A percentile compares a stretch with the other conserved stretches of the same genome.
Conservation (phyloP, 306 rosid genomes). For the Glycyrrhiza uralensis region DNA sequence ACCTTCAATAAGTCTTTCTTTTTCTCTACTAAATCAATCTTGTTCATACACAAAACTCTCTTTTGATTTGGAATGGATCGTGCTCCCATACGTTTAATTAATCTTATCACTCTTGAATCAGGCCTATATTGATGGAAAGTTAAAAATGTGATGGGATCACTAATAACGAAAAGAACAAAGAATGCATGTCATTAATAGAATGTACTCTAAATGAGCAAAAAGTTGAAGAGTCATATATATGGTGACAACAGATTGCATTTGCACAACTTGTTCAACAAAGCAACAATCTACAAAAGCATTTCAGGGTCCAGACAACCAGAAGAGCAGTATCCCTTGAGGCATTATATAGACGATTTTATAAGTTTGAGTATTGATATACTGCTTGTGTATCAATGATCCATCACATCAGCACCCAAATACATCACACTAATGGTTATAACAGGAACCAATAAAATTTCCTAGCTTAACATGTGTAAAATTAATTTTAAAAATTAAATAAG, state of each 20-base stretch:
- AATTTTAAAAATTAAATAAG: not conserved
- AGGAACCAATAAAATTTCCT: not conserved
- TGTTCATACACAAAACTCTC: slow-evolving; percentile 86
- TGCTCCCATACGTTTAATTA: slow-evolving; percentile 76
- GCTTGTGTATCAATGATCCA: not conserved
- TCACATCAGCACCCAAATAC: not conserved
- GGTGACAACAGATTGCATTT: slow-evolving; percentile 2
- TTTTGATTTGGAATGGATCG: slow-evolving; percentile 62
- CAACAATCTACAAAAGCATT: slow-evolving; percentile 4
- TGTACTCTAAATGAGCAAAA: not conserved
- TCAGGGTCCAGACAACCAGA: not conserved
- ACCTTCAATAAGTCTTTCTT: slow-evolving; percentile 81
- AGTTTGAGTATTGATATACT: not conserved
- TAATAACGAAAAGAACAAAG: slow-evolving; percentile 8
- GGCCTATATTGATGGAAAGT: slow-evolving; percentile 52
- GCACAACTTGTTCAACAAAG: not conserved
- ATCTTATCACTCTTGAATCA: slow-evolving; percentile 71
- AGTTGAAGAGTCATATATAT: not conserved
- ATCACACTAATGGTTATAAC: not conserved
- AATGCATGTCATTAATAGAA: not conserved
- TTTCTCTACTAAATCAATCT: slow-evolving; percentile 89
- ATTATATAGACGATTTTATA: not conserved
- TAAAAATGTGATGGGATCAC: slow-evolving; percentile 2
- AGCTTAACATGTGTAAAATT: not conserved
- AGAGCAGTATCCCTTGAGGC: not conserved